Evolutionary conservation across 176 grass and related monocot species (phyloP).

Genomic region (Lolium multiflorum): DNA sequence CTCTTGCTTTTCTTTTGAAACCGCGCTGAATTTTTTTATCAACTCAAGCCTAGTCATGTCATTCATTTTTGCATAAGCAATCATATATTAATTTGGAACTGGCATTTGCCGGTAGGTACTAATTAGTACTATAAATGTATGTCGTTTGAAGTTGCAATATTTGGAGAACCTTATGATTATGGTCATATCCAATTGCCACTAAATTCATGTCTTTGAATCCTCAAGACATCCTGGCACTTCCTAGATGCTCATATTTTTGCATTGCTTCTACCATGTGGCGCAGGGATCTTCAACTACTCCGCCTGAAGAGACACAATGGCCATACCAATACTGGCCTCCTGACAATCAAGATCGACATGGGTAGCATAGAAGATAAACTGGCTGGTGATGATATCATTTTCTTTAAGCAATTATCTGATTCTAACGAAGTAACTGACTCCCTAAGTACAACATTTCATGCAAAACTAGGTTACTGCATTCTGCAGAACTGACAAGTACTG

Average conservation of each 20-base stretch:
- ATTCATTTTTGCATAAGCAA: not conserved
- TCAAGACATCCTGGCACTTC: not conserved
- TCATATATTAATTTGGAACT: not conserved
- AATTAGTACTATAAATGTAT: not conserved
- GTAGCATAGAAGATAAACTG: not conserved
- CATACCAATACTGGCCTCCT: constrained; percentile 70
- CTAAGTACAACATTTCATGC: not conserved
- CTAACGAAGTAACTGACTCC: not conserved
- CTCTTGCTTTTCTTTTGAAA: not conserved
- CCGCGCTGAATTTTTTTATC: too few relatives aligned
- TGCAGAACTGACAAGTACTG: not conserved
- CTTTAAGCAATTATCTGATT: not conserved
- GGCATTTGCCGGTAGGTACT: not conserved
- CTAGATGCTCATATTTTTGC: constrained; percentile 30
- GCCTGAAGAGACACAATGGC: constrained; percentile 59
- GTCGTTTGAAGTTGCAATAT: not conserved
- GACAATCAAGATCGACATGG: constrained; percentile 74
- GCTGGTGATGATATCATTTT: not conserved
- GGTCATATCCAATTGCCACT: not conserved
- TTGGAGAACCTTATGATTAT: not conserved
- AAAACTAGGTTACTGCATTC: not conserved
- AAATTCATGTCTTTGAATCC: not conserved
- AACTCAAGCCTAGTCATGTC: not conserved
- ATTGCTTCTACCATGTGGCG: constrained; percentile 16
- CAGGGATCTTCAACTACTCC: constrained; percentile 65